phyloP scores from a whole-genome alignment of 2,329 filamentous ascomycete genomes.

The Sporothrix phasma region DNA sequence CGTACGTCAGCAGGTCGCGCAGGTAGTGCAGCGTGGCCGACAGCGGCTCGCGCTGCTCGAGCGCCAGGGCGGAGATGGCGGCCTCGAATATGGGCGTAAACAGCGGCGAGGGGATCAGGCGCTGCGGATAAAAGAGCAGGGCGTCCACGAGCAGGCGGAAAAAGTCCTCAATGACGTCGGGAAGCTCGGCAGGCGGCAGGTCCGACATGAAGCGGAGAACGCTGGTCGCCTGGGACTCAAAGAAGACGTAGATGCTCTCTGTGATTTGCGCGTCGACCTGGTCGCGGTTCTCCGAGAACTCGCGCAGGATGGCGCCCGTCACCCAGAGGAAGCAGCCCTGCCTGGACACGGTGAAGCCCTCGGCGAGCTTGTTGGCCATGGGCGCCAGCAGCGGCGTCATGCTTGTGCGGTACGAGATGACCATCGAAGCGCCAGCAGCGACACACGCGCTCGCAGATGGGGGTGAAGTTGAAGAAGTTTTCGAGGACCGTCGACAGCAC shows the following conservation, averaged over 20 bases:
- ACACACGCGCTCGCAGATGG: conserved; percentile 88
- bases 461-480: conserved; percentile 74
- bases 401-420: conserved; percentile 85
- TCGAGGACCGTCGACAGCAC: conserved; percentile 78
- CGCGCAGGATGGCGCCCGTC: conserved; percentile 84
- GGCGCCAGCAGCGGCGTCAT: conserved; percentile 76
- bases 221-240: conserved; percentile 81
- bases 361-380: conserved; percentile 79
- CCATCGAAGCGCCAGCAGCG: conserved; percentile 94
- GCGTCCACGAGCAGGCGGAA: conserved; percentile 89
- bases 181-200: conserved; percentile 62
- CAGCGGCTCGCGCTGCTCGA: conserved; percentile 86
- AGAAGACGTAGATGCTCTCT: conserved; percentile 85
- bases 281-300: conserved; percentile 87
- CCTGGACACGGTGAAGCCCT: conserved; percentile 72
- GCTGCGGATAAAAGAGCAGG: conserved; percentile 81
- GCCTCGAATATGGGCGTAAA: conserved; percentile 79
- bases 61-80: conserved; percentile 70
- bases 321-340: conserved; percentile 99
- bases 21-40: conserved; percentile 89
- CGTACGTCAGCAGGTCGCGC: conserved; percentile 83
- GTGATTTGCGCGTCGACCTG: conserved; percentile 73
- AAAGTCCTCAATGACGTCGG: conserved; percentile 87
- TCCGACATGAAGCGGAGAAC: conserved; percentile 87
- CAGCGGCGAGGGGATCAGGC: conserved; percentile 68